Base-by-base conservation (phyloP, 768 basidiomycete genomes). In the Psilocybe subaeruginosa region DNA sequence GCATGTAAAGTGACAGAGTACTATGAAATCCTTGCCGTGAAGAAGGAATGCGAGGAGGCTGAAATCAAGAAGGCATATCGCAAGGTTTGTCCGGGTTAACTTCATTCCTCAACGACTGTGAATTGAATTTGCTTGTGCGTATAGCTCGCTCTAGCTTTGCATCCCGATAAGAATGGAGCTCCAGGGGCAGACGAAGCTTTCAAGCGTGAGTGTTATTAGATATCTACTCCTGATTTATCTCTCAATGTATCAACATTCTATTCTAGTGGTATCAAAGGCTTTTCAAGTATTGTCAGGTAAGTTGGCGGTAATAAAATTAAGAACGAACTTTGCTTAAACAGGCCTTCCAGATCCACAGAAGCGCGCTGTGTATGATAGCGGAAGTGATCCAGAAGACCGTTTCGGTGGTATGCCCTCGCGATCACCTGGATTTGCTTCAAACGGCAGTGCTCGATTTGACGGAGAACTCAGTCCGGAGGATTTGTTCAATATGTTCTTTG, bases 181-280 rank as follows among this genome's bases (percentile, higher is more conserved):
- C 96, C 97, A n/a, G 93, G 94, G 43, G 97, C 97, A 14, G 97
- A 98, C 62, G 97, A 99, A 72, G 97, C 97, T 2, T 99, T 99
- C 79, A 99, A 99, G 80, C 81, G 97, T 98, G 69, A 56, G 89
- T 60, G 29, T 37, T 45, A 35, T 17, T n/a, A 0, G 37, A 41
- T 17, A 54, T 30, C 50, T 47, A 31, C 49, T 17, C 57, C 51
- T 14, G 55, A 33, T 59, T 23, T 23, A 23, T 23, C 23, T 23
- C 23, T 23, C 23, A 23, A 54, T 30, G 61, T 46, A 4, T 27
- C 61, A 19, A 58, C 55, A 29, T 46, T 33, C 60, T 57, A 52
- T 51, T 58, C 9, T 70, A 99, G 97, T 96, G 90, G 94, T 99
- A 30, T 97, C 95, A 3, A 98, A 97, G 76, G 95, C 96, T 8